Evolutionary conservation across 2,329 filamentous ascomycete genomes (phyloP), one percentile per base, ranked within the genome.

Genomic region (Rhytidhysteron rufulum): DNA sequence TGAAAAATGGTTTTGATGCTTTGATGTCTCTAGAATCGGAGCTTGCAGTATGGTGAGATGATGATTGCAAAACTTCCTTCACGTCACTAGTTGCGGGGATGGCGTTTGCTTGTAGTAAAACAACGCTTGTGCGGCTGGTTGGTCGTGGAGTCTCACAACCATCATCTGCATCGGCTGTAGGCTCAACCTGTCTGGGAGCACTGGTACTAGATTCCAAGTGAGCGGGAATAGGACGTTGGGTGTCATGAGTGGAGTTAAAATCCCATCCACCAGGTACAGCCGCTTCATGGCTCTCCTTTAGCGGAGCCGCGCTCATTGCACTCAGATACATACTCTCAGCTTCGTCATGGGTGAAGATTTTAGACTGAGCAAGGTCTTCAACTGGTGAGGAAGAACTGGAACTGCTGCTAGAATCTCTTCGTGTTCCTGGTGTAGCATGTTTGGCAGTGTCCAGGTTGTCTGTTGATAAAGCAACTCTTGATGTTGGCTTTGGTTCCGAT

Each of bases 261-360:
- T 62, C 61, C 70, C 70, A 73, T 7, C 63, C 66, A 18, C 70
- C 70, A 19, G 70, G 69, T 31, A 72, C 49, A 29, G 58, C 47
- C 19, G 40, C 44, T 5, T 41, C 37, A 21, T 47, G 51, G 18
- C 53, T 51, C 8, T 50, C 42, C 29, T 41, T 38, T 3, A 37
- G 44, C 18, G 62, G 58, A 8, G 57, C 58, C 27, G 67, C 63
- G 42, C 75, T 79, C 40, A 81, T 68, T 9, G 77, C 80, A 55
- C 80, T 91, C 82, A 89, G 83, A 53, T 93, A 94, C 82, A 94
- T 86, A 60, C 88, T 93, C 56, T 88, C 82, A 0, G 86, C 86
- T 47, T 91, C 86, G 45, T 88, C 85, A 43, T 88, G 85, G 25
- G 79, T 88, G 55, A 86, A 91, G 1, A 89, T 57, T 30, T 79